These are phyloP conservation scores for Iodosphaeria phyllophila DNA, from an alignment of 2,329 filamentous ascomycete species.

Conservation along the genomic window DNA sequence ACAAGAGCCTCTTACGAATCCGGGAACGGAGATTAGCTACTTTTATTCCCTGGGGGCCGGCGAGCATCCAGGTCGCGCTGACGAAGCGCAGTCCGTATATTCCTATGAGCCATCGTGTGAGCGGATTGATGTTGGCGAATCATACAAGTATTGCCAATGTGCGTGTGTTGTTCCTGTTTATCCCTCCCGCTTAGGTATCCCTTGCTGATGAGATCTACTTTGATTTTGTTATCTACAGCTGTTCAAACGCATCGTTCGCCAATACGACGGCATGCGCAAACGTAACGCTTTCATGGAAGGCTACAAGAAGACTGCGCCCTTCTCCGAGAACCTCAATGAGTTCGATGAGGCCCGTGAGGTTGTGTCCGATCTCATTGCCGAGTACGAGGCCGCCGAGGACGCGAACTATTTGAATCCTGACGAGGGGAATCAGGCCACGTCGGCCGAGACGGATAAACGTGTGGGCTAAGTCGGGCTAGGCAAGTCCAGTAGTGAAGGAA, in stretches of 20 bases:
- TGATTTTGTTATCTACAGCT: conserved; percentile 25
- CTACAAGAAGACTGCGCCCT: conserved; percentile 91
- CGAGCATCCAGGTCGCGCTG: conserved; percentile 90
- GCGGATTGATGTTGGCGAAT: conserved; percentile 92
- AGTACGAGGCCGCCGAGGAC: conserved; percentile 91
- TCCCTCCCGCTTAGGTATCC: background rate
- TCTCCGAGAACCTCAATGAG: conserved; percentile 77
- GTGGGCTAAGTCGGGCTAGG: conserved; percentile 21
- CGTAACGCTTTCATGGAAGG: conserved; percentile 91
- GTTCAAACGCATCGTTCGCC: conserved; percentile 82
- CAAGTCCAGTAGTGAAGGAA: background rate
- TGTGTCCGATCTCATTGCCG: conserved; percentile 73
- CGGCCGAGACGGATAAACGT: conserved; percentile 33
- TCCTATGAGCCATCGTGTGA: conserved; percentile 83
- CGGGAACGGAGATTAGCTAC: conserved; percentile 83
- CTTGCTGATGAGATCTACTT: background rate
- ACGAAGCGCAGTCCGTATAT: conserved; percentile 96
- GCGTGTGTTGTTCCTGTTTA: conserved; percentile 15
- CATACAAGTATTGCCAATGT: conserved; percentile 91
- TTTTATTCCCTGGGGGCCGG: conserved; percentile 96
- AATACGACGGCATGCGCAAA: conserved; percentile 89
- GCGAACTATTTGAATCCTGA: conserved; percentile 76
- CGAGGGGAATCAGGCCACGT: conserved; percentile 30
- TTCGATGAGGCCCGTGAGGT: conserved; percentile 92
- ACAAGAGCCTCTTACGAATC: conserved; percentile 93